Evolutionary conservation across 768 basidiomycete species (phyloP).

Genomic region (Fomitopsis pulvina): DNA sequence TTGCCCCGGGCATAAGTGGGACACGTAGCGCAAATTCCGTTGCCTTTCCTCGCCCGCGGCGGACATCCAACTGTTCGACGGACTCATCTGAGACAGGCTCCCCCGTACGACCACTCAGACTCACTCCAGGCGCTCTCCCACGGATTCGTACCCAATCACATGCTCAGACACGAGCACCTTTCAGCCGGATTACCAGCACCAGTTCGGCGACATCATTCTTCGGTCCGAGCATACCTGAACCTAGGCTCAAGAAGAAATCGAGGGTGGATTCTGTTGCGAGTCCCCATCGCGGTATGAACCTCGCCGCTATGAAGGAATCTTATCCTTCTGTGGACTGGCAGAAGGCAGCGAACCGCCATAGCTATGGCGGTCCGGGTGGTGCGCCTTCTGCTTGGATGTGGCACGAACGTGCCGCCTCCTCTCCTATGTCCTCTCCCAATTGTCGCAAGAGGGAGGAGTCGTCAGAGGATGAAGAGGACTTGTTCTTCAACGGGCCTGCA

Average conservation of each 20-base stretch:
- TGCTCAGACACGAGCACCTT: constrained; percentile 31
- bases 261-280: neutral
- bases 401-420: constrained; percentile 6
- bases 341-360: constrained; percentile 47
- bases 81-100: constrained; percentile 47
- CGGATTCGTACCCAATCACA: constrained; percentile 27
- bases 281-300: neutral
- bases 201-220: constrained; percentile 64
- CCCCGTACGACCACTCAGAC: constrained; percentile 48
- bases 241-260: neutral
- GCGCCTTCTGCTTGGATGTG: constrained; percentile 7
- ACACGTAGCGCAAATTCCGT: constrained; percentile 15
- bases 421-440: constrained; percentile 11
- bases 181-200: constrained; percentile 45
- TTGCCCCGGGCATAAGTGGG: constrained; percentile 23
- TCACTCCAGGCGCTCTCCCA: constrained; percentile 32
- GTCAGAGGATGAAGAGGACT: constrained; percentile 19
- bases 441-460: constrained; percentile 14
- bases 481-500: constrained; percentile 29
- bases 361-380: constrained; percentile 47
- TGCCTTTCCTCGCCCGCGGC: constrained; percentile 35
- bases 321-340: constrained; percentile 16
- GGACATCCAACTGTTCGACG: constrained; percentile 28
- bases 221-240: constrained; percentile 43
- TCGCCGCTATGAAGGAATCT: neutral